Evolutionary conservation across 805 yeast species (phyloP).

Genomic region (Dipodascopsis tothii): DNA sequence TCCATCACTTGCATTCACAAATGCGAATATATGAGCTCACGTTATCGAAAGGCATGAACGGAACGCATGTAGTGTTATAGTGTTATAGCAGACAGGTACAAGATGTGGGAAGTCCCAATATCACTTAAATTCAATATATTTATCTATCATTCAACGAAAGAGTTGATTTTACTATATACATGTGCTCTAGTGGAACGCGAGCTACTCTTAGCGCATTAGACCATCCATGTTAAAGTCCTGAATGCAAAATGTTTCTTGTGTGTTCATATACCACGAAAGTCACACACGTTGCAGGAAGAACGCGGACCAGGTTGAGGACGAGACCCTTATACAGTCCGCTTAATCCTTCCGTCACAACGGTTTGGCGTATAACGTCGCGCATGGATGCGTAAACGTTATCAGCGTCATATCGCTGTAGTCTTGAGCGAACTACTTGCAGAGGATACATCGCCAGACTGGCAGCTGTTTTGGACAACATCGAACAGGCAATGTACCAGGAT

Average conservation of each 20-base stretch:
- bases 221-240: no score
- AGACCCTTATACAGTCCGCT: slow-evolving; percentile 72
- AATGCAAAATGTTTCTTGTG: slow-evolving; percentile 4
- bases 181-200: no score
- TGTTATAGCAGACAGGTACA: no score
- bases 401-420: slow-evolving; percentile 52
- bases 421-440: slow-evolving; percentile 68
- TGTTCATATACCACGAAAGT: slow-evolving; percentile 80
- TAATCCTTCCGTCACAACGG: slow-evolving; percentile 48
- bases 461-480: slow-evolving; percentile 60
- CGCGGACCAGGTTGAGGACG: slow-evolving; percentile 67
- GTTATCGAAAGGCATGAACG: no score
- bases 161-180: no score
- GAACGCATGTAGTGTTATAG: no score
- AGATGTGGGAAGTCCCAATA: no score
- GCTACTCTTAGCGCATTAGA: no score
- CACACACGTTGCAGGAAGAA: slow-evolving; percentile 86
- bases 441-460: slow-evolving; percentile 73
- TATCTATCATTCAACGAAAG: no score
- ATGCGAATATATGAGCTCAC: no score
- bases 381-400: slow-evolving; percentile 28
- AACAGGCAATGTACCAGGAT: slow-evolving; percentile 53
- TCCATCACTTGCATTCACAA: no score
- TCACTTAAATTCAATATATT: no score
- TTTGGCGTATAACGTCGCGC: slow-evolving; percentile 32